Conservation (phyloP, 805 yeast species). For the Yarrowia sp. region DNA sequence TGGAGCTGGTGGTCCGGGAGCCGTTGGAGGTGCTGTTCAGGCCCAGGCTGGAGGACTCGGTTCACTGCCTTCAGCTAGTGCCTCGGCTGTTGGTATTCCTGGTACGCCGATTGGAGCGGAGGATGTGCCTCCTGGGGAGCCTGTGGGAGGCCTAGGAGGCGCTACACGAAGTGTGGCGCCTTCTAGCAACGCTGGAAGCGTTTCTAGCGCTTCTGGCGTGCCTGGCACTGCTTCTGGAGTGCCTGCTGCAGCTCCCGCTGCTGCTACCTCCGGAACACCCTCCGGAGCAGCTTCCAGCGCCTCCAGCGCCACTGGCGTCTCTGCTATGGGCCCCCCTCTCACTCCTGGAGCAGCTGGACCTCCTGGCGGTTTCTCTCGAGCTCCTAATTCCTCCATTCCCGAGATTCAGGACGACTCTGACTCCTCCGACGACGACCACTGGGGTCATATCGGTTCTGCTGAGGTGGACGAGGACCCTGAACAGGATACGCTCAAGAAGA, state of each 20-base stretch:
- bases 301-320: too few relatives aligned
- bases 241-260: neutral
- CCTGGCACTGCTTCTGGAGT: neutral
- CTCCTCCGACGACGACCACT: conserved; percentile 27
- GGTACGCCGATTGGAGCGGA: too few relatives aligned
- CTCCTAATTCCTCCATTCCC: neutral
- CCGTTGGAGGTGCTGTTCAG: neutral
- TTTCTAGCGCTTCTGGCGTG: neutral
- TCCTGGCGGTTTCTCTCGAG: neutral
- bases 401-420: conserved; percentile 21
- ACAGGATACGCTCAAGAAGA: conserved; percentile 27
- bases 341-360: neutral
- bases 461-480: conserved; percentile 24
- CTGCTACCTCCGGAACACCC: neutral
- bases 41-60: neutral
- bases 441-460: conserved; percentile 25
- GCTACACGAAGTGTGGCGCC: neutral
- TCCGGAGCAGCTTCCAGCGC: too few relatives aligned
- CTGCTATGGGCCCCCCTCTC: too few relatives aligned
- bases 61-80: too few relatives aligned
- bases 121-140: too few relatives aligned
- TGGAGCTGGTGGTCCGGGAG: neutral
- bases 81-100: too few relatives aligned
- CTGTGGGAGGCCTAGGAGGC: too few relatives aligned
- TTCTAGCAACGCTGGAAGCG: neutral